Percentiles rank a stretch among this genome's conserved stretches.
These are phyloP conservation scores for Termitomyces sp. DNA, from an alignment of 768 basidiomycete genomes.

Conservation along the genomic window DNA sequence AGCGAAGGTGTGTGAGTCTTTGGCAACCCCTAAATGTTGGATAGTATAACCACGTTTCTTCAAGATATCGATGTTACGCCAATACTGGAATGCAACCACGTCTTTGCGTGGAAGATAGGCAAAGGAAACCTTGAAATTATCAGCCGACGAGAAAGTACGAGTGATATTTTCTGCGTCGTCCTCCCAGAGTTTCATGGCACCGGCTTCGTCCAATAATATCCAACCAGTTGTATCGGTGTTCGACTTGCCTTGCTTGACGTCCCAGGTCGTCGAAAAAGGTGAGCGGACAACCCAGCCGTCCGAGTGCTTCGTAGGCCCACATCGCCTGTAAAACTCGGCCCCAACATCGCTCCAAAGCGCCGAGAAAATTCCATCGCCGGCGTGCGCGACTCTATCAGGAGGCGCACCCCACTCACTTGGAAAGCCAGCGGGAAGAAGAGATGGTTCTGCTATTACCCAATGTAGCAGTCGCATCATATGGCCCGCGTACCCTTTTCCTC, in stretches of 20 bases:
- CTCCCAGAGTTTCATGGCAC: constrained; percentile 30
- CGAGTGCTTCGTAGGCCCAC: constrained; percentile 26
- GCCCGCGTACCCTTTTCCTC: constrained; percentile 49
- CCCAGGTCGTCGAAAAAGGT: constrained; percentile 35
- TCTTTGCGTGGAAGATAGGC: constrained; percentile 39
- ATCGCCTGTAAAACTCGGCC: constrained; percentile 33
- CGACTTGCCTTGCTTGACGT: constrained; percentile 14
- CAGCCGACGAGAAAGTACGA: constrained; percentile 1
- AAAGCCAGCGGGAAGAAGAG: constrained; percentile 19
- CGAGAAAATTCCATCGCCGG: constrained; percentile 40
- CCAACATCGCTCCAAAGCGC: constrained; percentile 52
- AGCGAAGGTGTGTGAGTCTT: constrained; percentile 23
- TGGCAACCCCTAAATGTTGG: constrained; percentile 25
- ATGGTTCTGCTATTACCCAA: constrained; percentile 38
- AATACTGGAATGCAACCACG: constrained; percentile 40
- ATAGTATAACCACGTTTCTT: constrained; percentile 11
- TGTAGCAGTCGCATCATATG: constrained; percentile 66
- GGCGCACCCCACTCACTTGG: constrained; percentile 38
- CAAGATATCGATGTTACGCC: constrained; percentile 22
- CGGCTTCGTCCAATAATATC: constrained; percentile 31
- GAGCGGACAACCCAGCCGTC: constrained; percentile 40
- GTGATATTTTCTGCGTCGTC: constrained; percentile 31
- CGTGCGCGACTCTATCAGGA: constrained; percentile 26
- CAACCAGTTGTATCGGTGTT: constrained; percentile 12
- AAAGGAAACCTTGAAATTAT: constrained; percentile 17